phyloP scores from a whole-genome alignment of 257 asterid genomes.

The Misopates orontium region DNA sequence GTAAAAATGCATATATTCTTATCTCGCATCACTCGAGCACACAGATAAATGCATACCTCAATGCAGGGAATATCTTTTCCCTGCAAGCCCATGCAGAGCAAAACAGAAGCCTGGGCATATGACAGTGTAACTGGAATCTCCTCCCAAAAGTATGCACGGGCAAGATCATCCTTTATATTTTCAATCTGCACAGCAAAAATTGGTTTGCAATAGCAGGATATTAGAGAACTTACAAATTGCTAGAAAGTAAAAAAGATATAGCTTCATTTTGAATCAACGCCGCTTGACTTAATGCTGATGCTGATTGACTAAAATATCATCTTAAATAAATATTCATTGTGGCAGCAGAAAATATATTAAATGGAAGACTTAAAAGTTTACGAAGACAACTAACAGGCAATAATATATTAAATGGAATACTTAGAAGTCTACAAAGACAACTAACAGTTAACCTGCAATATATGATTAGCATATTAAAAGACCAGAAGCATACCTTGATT shows the following conservation, averaged over 20 bases:
- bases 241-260: not conserved
- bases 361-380: not conserved
- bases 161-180: constrained; percentile 57
- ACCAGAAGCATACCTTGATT: not conserved
- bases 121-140: constrained; percentile 81
- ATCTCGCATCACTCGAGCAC: not conserved
- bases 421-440: not conserved
- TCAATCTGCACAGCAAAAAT: constrained; percentile 47
- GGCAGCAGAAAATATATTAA: not conserved
- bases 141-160: constrained; percentile 65
- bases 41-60: constrained; percentile 50
- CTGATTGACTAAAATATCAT: not conserved
- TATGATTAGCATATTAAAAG: not conserved
- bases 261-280: not conserved
- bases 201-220: constrained; percentile 1
- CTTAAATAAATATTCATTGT: not conserved
- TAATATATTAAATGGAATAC: not conserved
- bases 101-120: constrained; percentile 76
- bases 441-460: constrained; percentile 7
- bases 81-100: constrained; percentile 91
- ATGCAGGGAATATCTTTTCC: constrained; percentile 56
- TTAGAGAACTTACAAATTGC: not conserved
- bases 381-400: not conserved
- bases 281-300: not conserved
- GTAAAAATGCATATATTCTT: not conserved